Base-by-base conservation (phyloP, 768 basidiomycete genomes). In the Phanerodontia chrysosporium region DNA sequence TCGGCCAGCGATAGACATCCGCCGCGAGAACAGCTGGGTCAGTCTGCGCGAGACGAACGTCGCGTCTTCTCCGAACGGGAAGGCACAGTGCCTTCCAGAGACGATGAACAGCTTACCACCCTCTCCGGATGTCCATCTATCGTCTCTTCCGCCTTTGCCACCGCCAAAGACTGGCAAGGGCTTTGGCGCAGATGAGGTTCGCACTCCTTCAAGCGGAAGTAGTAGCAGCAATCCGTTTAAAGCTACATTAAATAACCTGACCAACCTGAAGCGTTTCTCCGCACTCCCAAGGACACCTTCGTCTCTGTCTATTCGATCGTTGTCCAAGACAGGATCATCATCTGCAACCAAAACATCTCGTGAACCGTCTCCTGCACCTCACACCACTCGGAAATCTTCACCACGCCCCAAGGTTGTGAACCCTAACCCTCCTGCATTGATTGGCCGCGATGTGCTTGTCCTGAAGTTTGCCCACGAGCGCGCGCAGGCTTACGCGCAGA, bases 241-340 rank as follows among this genome's bases (percentile, higher is more conserved):
- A 49, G 66, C 65, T n/a, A 59, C 66, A 18, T 61, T 72, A 8
- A 66, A 65, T 13, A 72, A 65, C 59, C 60, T 76, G 9, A 66
- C 64, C 16, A 72, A 65, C 59, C 60, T 76, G 30, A 81, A 79
- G 60, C 76, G 78, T 29, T 78, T 77, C 61, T 80, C 80, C 9
- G 77, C 88, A 3, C 74, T 90, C 52, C 86, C 89, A 5, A 81
- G 85, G 30, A 83, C 87, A 7, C 86, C 88, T 6, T 89, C 87
- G 12, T 51, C 52, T 35, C 45, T 52, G 7, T 59, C 62, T 2
- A 39, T 59, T 13, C 27, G 60, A 64, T 55, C 70, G 3, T 22
- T 60, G 58, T 18, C 56, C 16, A 29, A 59, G 59, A 32, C 30
- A 25, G 29, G 60, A 39, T 60, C 57, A 22, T 60, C 57, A 14